A percentile compares a stretch with the other conserved stretches of the same genome.
Conservation (phyloP, 352 stramenopile genomes). For the Globisporangium polare region DNA sequence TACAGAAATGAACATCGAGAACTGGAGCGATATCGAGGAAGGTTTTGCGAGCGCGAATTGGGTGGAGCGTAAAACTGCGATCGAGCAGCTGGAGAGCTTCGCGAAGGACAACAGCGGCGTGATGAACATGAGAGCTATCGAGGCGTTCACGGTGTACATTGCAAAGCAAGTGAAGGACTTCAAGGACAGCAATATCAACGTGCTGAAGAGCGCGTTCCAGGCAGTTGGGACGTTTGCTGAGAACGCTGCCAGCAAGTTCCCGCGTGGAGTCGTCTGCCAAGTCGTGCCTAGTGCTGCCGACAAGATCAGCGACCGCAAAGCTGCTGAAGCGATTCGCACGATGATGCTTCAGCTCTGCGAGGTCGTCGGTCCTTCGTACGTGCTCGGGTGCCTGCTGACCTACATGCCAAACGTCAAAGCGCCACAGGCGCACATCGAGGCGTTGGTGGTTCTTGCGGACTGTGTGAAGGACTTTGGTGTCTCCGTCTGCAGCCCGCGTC, state of each 20-base stretch:
- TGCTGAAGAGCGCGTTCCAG: slow-evolving; percentile 82
- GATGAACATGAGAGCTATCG: slow-evolving; percentile 64
- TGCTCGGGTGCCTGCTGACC: slow-evolving; percentile 70
- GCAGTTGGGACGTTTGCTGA: slow-evolving; percentile 73
- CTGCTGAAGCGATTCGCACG: slow-evolving; percentile 51
- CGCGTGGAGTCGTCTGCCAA: slow-evolving; percentile 66
- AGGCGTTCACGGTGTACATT: slow-evolving; percentile 73
- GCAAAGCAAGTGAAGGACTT: slow-evolving; percentile 81
- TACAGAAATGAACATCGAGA: slow-evolving; percentile 51
- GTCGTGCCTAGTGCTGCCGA: slow-evolving; percentile 67
- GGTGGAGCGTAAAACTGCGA: slow-evolving; percentile 76
- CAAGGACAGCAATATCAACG: slow-evolving; percentile 89
- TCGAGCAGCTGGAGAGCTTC: slow-evolving; percentile 66
- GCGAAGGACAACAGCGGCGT: slow-evolving; percentile 38
- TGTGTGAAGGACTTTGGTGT: slow-evolving; percentile 80
- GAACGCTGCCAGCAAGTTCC: slow-evolving; percentile 52
- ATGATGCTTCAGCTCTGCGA: slow-evolving; percentile 83
- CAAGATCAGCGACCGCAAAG: slow-evolving; percentile 83
- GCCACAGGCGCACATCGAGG: slow-evolving; percentile 71
- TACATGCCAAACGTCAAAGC: slow-evolving; percentile 79
- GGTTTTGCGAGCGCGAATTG: slow-evolving; percentile 76
- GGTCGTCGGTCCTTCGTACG: slow-evolving; percentile 66
- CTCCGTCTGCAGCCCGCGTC: slow-evolving; percentile 57
- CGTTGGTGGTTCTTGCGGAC: slow-evolving; percentile 54
- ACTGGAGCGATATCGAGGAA: slow-evolving; percentile 45